These are phyloP conservation scores for Byssoonygena ceratinophila DNA, from an alignment of 2,329 filamentous ascomycete species.

Conservation along the genomic window DNA sequence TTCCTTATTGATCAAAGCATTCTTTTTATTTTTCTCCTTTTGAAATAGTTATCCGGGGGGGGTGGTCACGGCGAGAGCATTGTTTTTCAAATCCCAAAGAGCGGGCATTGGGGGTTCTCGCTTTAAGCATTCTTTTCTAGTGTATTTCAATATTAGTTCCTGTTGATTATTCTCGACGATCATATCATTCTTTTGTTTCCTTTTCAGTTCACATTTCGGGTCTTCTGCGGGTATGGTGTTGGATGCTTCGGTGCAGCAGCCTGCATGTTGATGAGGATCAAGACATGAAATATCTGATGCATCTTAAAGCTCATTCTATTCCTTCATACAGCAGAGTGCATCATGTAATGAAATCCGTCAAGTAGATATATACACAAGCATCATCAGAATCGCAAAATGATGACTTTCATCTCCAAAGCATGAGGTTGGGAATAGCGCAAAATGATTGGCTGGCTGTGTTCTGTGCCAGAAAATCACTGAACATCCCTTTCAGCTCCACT, in stretches of 20 bases:
- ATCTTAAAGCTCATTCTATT: no score
- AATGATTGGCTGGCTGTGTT: not conserved
- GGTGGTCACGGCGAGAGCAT: not conserved
- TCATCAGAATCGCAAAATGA: no score
- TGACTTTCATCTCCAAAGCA: no score
- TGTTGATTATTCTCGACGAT: conserved; percentile 6
- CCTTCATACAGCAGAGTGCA: no score
- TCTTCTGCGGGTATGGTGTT: not conserved
- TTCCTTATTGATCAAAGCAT: conserved; percentile 13
- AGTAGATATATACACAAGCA: no score
- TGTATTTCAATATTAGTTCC: conserved; percentile 9
- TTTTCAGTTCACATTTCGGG: not conserved
- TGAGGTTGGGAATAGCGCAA: not conserved
- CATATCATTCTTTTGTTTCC: conserved; percentile 2
- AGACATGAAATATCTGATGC: no score
- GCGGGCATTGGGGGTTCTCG: not conserved
- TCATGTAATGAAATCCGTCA: no score
- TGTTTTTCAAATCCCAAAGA: not conserved
- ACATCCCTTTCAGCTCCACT: not conserved
- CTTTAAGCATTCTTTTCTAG: not conserved
- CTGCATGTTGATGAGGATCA: no score
- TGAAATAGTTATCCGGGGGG: not conserved
- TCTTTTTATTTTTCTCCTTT: not conserved
- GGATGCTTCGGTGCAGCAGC: not conserved
- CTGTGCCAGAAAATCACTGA: not conserved